Evolutionary conservation across 306 rosid species (phyloP).

Genomic region (Quercus gilva): DNA sequence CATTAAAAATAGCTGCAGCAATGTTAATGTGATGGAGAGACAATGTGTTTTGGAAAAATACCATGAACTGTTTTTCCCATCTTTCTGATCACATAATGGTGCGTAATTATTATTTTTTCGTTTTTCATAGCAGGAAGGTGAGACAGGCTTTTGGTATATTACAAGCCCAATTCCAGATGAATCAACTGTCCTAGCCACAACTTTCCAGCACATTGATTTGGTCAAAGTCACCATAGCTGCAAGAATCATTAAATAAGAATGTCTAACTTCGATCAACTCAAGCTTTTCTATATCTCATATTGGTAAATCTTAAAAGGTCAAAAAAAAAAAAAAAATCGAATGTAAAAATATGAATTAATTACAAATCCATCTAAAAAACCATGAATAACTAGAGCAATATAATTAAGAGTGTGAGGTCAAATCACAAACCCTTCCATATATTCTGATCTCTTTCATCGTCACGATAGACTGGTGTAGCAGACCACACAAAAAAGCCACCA

Average conservation of each 20-base stretch:
- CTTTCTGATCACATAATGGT: constrained; percentile 58
- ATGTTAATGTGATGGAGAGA: background rate
- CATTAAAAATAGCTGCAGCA: constrained; percentile 5
- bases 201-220: constrained; percentile 83
- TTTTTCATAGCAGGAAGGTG: constrained; percentile 61
- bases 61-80: constrained; percentile 72
- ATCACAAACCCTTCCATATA: constrained; percentile 82
- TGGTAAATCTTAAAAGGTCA: background rate
- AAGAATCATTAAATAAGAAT: constrained; percentile 29
- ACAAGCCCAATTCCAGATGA: constrained; percentile 86
- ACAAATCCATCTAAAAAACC: background rate
- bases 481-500: constrained; percentile 94
- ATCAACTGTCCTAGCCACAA: constrained; percentile 61
- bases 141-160: constrained; percentile 83
- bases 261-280: constrained; percentile 14
- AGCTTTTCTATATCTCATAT: background rate
- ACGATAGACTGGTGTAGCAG: constrained; percentile 98
- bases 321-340: background rate
- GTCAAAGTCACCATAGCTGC: constrained; percentile 76
- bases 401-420: background rate
- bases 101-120: constrained; percentile 46
- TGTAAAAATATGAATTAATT: background rate
- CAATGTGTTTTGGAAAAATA: constrained; percentile 24
- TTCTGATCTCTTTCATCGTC: constrained; percentile 60
- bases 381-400: background rate